phyloP scores from a whole-genome alignment of 306 rosid genomes.

The Vigna angularis region DNA sequence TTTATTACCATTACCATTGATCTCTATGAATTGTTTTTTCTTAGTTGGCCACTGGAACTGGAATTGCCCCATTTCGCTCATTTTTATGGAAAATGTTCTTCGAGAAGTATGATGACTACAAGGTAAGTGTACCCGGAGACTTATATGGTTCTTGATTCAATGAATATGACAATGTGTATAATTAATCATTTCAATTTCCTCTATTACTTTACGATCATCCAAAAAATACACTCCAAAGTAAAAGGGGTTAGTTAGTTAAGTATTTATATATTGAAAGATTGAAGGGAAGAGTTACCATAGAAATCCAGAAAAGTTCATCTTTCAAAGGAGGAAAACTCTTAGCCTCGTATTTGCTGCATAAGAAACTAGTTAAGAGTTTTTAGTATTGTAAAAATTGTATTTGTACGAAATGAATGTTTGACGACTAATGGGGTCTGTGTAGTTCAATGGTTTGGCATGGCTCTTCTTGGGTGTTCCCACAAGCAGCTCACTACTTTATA shows the following conservation, averaged over 20 bases:
- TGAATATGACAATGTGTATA: no score
- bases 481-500: constrained; percentile 93
- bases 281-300: not conserved
- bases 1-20: constrained; percentile 23
- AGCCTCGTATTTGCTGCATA: not conserved
- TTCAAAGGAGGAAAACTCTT: not conserved
- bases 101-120: constrained; percentile 92
- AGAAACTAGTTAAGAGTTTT: constrained; percentile 21
- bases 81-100: constrained; percentile 98
- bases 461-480: constrained; percentile 99
- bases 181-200: no score
- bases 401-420: constrained; percentile 13
- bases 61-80: constrained; percentile 95
- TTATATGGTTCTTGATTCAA: not conserved
- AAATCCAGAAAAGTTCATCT: not conserved
- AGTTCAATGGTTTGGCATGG: constrained; percentile 99
- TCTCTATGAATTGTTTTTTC: constrained; percentile 26
- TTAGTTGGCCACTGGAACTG: constrained; percentile 98
- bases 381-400: not conserved
- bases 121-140: constrained; percentile 52
- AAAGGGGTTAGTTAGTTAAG: not conserved
- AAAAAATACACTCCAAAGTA: no score
- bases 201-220: no score
- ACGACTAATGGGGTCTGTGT: constrained; percentile 33
- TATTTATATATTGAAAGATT: not conserved